A percentile compares a stretch with the other conserved stretches of the same genome.
Conservation (phyloP, 805 yeast species). For the Candida succiphila region DNA sequence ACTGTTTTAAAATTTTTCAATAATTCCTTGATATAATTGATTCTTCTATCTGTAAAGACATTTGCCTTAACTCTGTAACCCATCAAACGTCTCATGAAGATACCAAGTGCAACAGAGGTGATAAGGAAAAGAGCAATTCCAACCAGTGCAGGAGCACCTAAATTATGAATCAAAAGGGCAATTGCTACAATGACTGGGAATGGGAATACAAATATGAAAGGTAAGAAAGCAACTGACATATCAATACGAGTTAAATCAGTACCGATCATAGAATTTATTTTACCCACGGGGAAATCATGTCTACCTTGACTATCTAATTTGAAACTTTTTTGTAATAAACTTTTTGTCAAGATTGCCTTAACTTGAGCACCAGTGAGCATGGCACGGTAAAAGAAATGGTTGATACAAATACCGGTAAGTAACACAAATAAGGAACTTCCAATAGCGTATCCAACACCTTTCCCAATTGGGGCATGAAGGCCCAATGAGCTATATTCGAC, state of each 20-base stretch:
- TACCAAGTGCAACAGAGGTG: constrained; percentile 35
- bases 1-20: constrained; percentile 70
- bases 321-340: constrained; percentile 52
- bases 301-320: constrained; percentile 45
- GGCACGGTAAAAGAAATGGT: constrained; percentile 47
- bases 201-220: constrained; percentile 51
- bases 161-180: constrained; percentile 53
- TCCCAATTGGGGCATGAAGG: constrained; percentile 29
- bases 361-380: constrained; percentile 54
- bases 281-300: constrained; percentile 58
- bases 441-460: constrained; percentile 62
- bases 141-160: constrained; percentile 65
- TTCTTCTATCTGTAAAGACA: constrained; percentile 65
- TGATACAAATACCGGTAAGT: constrained; percentile 31
- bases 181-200: constrained; percentile 46
- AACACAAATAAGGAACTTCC: constrained; percentile 49
- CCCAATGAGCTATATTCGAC: constrained; percentile 38
- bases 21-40: constrained; percentile 67
- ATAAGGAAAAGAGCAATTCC: constrained; percentile 54
- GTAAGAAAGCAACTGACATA: constrained; percentile 52
- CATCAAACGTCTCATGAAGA: constrained; percentile 40
- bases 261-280: constrained; percentile 62
- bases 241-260: constrained; percentile 68
- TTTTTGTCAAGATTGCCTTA: constrained; percentile 55
- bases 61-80: constrained; percentile 45